A percentile compares a stretch with the other conserved stretches of the same genome.
Evolutionary conservation across 192 early-diverging fungal genomes (phyloP).

Genomic region (Thamnidium elegans): DNA sequence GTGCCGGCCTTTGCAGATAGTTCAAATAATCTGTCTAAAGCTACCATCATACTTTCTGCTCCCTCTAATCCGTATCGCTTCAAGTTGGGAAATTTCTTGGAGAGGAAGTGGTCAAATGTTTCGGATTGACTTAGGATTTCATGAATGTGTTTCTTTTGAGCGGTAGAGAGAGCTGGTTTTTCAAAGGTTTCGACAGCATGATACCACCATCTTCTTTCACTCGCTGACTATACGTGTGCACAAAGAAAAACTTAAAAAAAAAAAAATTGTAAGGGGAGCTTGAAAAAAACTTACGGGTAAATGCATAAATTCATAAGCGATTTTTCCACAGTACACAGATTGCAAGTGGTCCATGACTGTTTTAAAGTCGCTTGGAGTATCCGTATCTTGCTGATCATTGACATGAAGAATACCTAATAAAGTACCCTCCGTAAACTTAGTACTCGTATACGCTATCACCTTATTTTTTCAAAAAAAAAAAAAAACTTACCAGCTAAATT

Average conservation of each 20-base stretch:
- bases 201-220: constrained; percentile 87
- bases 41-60: constrained; percentile 93
- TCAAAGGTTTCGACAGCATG: constrained; percentile 77
- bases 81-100: constrained; percentile 92
- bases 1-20: constrained; percentile 62
- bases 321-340: constrained; percentile 71
- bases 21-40: constrained; percentile 83
- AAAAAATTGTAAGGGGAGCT: too few species aligned
- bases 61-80: constrained; percentile 97
- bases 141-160: constrained; percentile 74
- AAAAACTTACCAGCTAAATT: constrained; percentile 52
- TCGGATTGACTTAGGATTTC: constrained; percentile 79
- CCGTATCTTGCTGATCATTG: constrained; percentile 45
- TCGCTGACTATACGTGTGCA: constrained; percentile 52
- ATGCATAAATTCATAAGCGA: constrained; percentile 95
- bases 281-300: constrained; percentile 70
- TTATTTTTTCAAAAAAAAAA: background rate
- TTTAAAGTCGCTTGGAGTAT: constrained; percentile 48
- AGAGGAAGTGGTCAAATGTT: constrained; percentile 97
- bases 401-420: constrained; percentile 67
- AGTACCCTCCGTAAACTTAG: too few species aligned
- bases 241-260: background rate
- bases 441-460: too few species aligned
- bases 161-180: constrained; percentile 48
- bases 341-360: constrained; percentile 72